Evolutionary conservation across 768 basidiomycete genomes (phyloP).

Genomic region (Nevesoporus exiguus): DNA sequence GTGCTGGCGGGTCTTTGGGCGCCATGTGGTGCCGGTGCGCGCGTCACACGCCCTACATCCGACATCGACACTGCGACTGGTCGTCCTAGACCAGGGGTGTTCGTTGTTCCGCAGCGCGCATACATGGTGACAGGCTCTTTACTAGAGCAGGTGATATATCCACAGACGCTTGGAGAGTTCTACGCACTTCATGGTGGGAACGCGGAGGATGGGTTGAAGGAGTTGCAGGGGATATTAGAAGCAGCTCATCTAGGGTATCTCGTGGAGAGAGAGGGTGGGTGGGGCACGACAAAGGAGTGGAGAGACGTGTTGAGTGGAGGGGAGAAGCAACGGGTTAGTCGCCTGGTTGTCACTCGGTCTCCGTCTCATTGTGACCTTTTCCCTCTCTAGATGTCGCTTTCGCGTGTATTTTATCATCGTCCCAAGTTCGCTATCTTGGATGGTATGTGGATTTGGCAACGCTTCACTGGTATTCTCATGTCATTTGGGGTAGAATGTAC

Average conservation of each 20-base stretch:
- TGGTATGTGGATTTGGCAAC: slow-evolving; percentile 45
- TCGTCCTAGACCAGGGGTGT: slow-evolving; percentile 47
- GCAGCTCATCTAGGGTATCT: slow-evolving; percentile 83
- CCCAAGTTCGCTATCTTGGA: slow-evolving; percentile 84
- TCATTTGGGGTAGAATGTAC: slow-evolving; percentile 67
- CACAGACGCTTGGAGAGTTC: slow-evolving; percentile 64
- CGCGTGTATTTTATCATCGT: slow-evolving; percentile 85
- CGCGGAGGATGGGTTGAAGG: slow-evolving; percentile 49
- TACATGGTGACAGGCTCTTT: slow-evolving; percentile 89
- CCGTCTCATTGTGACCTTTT: background rate
- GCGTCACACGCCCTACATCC: slow-evolving; percentile 31
- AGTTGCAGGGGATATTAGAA: slow-evolving; percentile 73
- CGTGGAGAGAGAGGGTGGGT: slow-evolving; percentile 84
- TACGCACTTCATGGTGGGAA: slow-evolving; percentile 56
- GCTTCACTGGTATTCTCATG: background rate
- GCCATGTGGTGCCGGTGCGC: slow-evolving; percentile 38
- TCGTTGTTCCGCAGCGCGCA: slow-evolving; percentile 88
- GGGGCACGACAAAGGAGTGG: slow-evolving; percentile 91
- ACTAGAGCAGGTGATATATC: slow-evolving; percentile 93
- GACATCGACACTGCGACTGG: slow-evolving; percentile 30
- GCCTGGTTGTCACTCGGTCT: background rate
- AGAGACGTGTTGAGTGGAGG: slow-evolving; percentile 93
- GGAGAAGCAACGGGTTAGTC: slow-evolving; percentile 82
- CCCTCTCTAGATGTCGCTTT: slow-evolving; percentile 72
- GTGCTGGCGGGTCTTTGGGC: slow-evolving; percentile 91